Conservation (phyloP, 495 filamentous ascomycete genomes). For the Tuber melanosporum region DNA sequence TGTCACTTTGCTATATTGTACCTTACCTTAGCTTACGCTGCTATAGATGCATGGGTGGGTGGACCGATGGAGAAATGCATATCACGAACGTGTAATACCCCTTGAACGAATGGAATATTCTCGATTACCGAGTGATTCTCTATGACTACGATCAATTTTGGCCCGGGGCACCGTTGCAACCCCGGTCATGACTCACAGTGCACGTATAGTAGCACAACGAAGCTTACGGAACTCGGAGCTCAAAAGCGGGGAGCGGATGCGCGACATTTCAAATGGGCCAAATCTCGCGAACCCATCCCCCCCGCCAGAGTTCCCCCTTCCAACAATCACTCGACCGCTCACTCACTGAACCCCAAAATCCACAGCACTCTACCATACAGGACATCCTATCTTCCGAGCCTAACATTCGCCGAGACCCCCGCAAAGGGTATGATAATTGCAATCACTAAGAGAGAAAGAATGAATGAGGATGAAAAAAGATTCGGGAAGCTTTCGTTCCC, state of each 20-base stretch:
- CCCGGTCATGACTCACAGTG: not conserved
- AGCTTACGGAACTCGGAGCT: not conserved
- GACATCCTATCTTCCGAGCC: too few relatives aligned
- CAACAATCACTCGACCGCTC: too few relatives aligned
- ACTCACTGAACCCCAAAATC: too few relatives aligned
- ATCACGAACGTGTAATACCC: not conserved
- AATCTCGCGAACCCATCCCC: not conserved
- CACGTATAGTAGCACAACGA: not conserved
- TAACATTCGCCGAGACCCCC: too few relatives aligned
- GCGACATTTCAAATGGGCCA: not conserved
- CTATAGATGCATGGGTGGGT: not conserved
- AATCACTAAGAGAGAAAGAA: too few relatives aligned
- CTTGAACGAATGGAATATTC: not conserved
- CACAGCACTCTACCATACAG: too few relatives aligned
- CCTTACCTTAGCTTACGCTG: not conserved
- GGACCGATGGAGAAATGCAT: not conserved
- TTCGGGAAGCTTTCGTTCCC: too few relatives aligned
- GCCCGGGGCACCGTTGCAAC: not conserved
- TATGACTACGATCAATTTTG: not conserved
- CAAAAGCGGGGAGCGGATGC: not conserved
- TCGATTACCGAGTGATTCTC: not conserved
- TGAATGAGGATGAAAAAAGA: too few relatives aligned
- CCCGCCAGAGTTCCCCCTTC: too few relatives aligned
- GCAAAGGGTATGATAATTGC: too few relatives aligned
- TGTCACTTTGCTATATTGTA: not conserved